Evolutionary conservation across 495 filamentous ascomycete genomes (phyloP), one percentile per base, ranked within the genome.

Genomic region (Talaromyces adpressus): DNA sequence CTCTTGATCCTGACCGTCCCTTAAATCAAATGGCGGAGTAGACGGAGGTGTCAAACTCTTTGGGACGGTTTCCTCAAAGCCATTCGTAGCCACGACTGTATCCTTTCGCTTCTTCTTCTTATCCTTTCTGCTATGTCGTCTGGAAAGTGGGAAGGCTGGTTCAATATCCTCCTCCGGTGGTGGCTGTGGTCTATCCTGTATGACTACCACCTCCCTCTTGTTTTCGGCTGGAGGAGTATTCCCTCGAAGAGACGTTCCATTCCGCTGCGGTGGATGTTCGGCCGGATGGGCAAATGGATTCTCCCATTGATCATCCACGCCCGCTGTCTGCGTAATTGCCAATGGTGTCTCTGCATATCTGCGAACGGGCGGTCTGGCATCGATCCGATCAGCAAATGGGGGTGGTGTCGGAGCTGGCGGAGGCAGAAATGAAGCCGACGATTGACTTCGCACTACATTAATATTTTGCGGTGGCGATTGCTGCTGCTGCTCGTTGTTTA

Each of bases 1-100:
- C 61, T 54, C 22, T 5, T 61, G 45, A 5, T 27, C 41, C 27
- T 53, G 45, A n/a, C 30, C 53, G 14, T 70, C 57, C 39, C 57
- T 60, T 1, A 66, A 45, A 3, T 65, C 65, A 5, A 66, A 69
- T 20, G 73, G 75, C 49, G 78, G 78, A 23, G 78, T 80, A 22
- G 69, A 72, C 32, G 78, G 78, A 1, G 78, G 78, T 3, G 78
- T 80, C 59, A 77, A 56, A 54, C 69, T 75, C 23, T 30, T 30
- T 2, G 60, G 41, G 3, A 32, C 60, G 2, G 60, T 41, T 25
- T 62, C 60, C 5, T 62, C 60, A 34, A 34, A 62, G 12, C 39
- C 23, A 9, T 45, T 12, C 11, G 58, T 18, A 47, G 58, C 22
- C 20, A 36, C 34, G 23, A 36, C 41, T 18, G 58, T 36, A 27